Evolutionary conservation across 2,329 filamentous ascomycete species (phyloP), one percentile per base, ranked within the genome.

Genomic region (Corniculantispora saksenae): DNA sequence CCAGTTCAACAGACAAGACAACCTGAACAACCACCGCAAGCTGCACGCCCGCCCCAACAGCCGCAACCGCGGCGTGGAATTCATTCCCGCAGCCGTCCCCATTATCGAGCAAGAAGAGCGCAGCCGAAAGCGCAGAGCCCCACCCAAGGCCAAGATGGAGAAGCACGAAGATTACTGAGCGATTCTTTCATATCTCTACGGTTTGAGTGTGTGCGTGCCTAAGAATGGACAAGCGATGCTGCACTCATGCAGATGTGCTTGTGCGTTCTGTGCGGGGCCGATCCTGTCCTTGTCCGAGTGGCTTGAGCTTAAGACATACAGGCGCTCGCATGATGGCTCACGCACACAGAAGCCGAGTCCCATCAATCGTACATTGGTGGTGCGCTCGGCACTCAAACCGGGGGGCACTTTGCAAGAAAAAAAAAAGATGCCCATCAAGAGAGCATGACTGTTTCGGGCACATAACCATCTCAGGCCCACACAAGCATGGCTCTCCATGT

Each of bases 11-110:
- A 72, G 78, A 50, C 76, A 76, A 64, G 77, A 80, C 67, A 79
- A 80, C 69, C 76, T 79, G 40, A 79, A 79, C 71, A 78, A 79
- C 66, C 78, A 80, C 69, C 76, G 78, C 70, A 79, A 78, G 72
- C 70, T 80, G 10, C 78, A 80, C 54, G 76, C 77, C 23, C 69
- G 77, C 8, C 76, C 78, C 63, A 79, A 78, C 69, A 76, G 70
- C 71, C 73, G 76, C 56, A 79, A 79, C 61, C 75, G 77, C 32
- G 77, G 77, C 8, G 77, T 79, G 40, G 76, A 78, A 68, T 79
- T 76, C 65, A 79, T 79, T 64, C 75, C 77, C 3, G 77, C 75
- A 2, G 77, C 77, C 8, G 77, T 79, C 23, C 72, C 77, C 25
- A 72, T 79, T n/a, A 78, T 78, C 55, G 76, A 79, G 67, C 74